Evolutionary conservation across 352 stramenopile species (phyloP), one percentile per base, ranked within the genome.

Genomic region (Globisporangium recalcitrans): DNA sequence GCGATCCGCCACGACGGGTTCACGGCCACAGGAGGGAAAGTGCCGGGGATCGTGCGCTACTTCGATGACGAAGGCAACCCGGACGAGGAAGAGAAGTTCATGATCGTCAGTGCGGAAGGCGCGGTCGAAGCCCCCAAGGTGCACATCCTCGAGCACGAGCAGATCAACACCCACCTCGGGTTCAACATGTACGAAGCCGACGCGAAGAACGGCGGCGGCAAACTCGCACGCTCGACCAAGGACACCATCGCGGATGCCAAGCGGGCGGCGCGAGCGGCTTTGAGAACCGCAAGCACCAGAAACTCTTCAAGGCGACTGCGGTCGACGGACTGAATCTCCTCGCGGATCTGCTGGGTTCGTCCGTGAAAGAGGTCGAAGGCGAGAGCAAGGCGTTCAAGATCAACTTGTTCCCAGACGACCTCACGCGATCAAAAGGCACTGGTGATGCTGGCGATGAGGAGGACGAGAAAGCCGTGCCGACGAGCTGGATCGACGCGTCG

Each of bases 171-270:
- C 10, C 76, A 87, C 16, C 62, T 90, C 11, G 85, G 85, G 49
- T 75, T 82, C 65, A 95, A 95, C 70, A 92, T 95, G 83, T 94
- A 91, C 72, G 81, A 88, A 54, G 79, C 82, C 22, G 84, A 91
- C 62, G 75, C 78, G 32, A 90, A 88, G 49, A 74, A 75, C 1
- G 34, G 58, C 13, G 29, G 58, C 19, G 31, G 32, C 5, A 54
- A 44, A 10, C 73, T 80, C 58, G 68, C 66, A 5, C 64, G 64
- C 11, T 82, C 78, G 3, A 77, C 77, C 0, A 81, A 80, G 29
- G 78, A 93, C 36, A 71, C 86, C 26, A 73, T 88, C 11, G 73
- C 78, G 0, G 80, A 90, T 22, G 83, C 71, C 26, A 95, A 94
- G 64, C 56, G 65, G 61, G 65, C 1, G 69, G 74, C 27, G 71